Evolutionary conservation across 1,284 basidiomycete species (phyloP), one percentile per base, ranked within the genome.

Genomic region (Pterulicium gracile): DNA sequence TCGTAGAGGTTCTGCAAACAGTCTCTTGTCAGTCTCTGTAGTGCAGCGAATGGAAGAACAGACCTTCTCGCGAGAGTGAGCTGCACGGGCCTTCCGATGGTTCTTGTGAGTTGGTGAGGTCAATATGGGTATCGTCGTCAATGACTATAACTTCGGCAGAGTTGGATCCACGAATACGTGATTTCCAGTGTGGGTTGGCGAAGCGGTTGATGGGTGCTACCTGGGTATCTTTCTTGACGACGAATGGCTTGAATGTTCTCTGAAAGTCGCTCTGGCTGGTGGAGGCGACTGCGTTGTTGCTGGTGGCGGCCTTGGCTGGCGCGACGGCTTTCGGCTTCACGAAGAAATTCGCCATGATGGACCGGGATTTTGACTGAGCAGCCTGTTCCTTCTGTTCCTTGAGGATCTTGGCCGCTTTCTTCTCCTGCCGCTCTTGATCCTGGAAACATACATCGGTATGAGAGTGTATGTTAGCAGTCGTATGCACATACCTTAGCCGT

Each of bases 151-250:
- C 67, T 24, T 78, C 67, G 3, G 62, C 62, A 7, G 64, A 61
- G 51, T 55, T 52, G 50, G 47, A 23, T 44, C 57, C 50, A 27
- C 52, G 49, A 45, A 43, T 53, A 39, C 41, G 34, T 55, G 34
- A 48, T 48, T 45, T 54, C 52, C 47, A 56, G 50, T 58, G 62
- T 32, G 54, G 46, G 43, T 61, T 56, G 45, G 61, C 55, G 62
- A 88, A 88, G 64, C 75, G 76, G 55, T 90, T 91, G 36, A 70
- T 58, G 0, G 84, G 82, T 3, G 88, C 87, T 13, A 90, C 54
- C 20, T 72, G 67, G 3, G 76, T 73, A 50, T 78, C 83, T 54
- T 82, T 86, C 65, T 84, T 87, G 50, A 85, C 53, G 4, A 77
- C 68, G 57, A 90, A 93, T 1, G 87, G 79, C 52, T 76, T 81